Evolutionary conservation across 2,329 filamentous ascomycete species (phyloP), one percentile per base, ranked within the genome.

Genomic region (Venturia pyrina): DNA sequence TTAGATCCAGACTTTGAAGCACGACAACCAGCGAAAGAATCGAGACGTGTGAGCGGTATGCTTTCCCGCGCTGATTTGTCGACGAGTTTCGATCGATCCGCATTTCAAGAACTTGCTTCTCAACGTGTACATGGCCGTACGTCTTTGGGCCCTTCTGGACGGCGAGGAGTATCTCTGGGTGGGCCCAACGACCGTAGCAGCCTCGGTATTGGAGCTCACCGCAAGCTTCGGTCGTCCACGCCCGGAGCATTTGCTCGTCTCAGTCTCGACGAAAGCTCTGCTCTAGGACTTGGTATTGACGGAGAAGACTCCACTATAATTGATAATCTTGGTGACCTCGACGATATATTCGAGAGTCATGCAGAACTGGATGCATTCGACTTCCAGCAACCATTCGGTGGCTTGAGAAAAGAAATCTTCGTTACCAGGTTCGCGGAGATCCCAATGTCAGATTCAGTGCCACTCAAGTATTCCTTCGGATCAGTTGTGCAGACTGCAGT

Each of bases 31-130:
- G 76, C 77, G n/a, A 83, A 83, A 68, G 82, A 85, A 56, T 86
- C 85, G n/a, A 86, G 95, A 56, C 86, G 95, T 63, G 89, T 98
- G 34, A 99, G 95, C 78, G 98, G 93, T 19, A 84, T 96, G 77
- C 81, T 97, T 64, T 93, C 93, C 19, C 84, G 93, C 71, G 89
- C 90, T 41, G 93, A 97, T 73, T 80, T 97, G 24, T 93, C 91
- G 0, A 88, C 90, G 11, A 95, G 89, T 19, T 90, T 93, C 69
- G 92, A 96, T 70, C 84, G 90, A 71, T 83, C 87, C 0, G 84
- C 87, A n/a, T 96, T 96, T 73, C 84, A 87, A 37, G 92, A 96
- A 62, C 84, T 87, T 67, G 82, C 85, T 77, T 70, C 80, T 76
- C 75, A 74, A 63, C 75, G 74, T 64, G 34, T 19, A 32, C 17